Evolutionary conservation across 2,329 filamentous ascomycete species (phyloP), one percentile per base, ranked within the genome.

Genomic region (Zymoseptoria tritici): DNA sequence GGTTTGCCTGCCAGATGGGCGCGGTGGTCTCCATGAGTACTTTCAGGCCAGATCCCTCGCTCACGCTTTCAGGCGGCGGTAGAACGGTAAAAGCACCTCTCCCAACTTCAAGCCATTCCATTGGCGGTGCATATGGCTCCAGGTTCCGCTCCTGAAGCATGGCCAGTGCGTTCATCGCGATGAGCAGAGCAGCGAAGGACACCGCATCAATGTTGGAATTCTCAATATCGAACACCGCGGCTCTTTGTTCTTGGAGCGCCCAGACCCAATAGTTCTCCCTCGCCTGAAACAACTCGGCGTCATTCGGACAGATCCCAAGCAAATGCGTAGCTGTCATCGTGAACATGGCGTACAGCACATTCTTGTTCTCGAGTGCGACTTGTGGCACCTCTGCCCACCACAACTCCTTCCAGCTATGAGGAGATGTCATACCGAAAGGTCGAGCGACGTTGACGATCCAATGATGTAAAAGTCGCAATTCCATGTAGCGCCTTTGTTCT

Each of bases 61-160:
- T 61, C 26, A 65, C 64, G 26, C 55, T 63, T 56, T 62, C 65
- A 9, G 63, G 64, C 24, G 62, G 57, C 20, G 64, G 64, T 52
- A 71, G 65, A 31, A 73, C 66, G 4, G 67, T 66, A 19, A 62
- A 66, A 19, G 66, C 64, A 9, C 69, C 68, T 52, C 63, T 60
- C 4, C 69, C 67, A 53, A 73, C 64, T n/a, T 67, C 66, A 9
- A 74, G 58, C 71, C 71, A 73, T 46, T 72, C 67, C 8, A 70
- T 64, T 2, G 72, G 72, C 9, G 70, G 70, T 1, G 60, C 60
- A 57, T 73, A 74, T 9, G 64, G 67, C 16, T 63, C 60, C 13
- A 69, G 49, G 26, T 36, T 57, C 1, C 71, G 67, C 49, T 72
- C 69, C 49, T 69, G 67, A 1, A 72, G 61, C 53, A 67, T 66